Base-by-base conservation (phyloP, 2,329 filamentous ascomycete genomes). In the Chaetomium strumarium region DNA sequence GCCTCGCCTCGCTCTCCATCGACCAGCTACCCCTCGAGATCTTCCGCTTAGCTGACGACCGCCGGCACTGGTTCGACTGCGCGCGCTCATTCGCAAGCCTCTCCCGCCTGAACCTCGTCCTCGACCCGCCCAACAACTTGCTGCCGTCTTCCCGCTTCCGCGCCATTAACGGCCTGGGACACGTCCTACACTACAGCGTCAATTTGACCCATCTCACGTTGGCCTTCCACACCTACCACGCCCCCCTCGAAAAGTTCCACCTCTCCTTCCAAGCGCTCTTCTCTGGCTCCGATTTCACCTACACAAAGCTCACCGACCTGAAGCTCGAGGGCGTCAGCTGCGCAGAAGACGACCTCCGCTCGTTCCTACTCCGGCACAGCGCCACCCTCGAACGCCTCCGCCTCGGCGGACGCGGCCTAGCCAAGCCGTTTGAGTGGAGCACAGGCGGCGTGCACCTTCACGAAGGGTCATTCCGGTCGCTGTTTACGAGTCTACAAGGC, bases 391-490 rank as follows among this genome's bases (percentile, higher is more conserved):
- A 64, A 41, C 66, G 70, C 1, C 61, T 77, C 8, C 71, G 72
- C 3, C 67, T 78, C 10, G 75, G 75, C 16, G 73, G 73, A 4
- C 66, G 68, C 16, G 74, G 74, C 5, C 59, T 72, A 12, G 70
- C 68, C 38, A 67, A 67, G 33, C 66, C 67, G 5, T 66, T 67
- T 53, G 70, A 72, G 58, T 59, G 66, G 3, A 68, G 69, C 17
- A 68, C 68, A 19, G 74, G 74, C 16, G 75, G 75, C 12, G 63
- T 77, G 31, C 69, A 72, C 49, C 64, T 78, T 11, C 68, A 68
- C 51, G 67, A 71, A 37, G 75, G 75, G 7, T 72, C 67, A 0
- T 76, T 74, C 56, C 65, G 67, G 47, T 70, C 67, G 1, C 61
- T 78, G 5, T 74, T 77, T 57, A 63, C 66, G 2, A 65, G 67